phyloP scores from a whole-genome alignment of 208 protist genomes.

The Wallacemonas sp. region DNA sequence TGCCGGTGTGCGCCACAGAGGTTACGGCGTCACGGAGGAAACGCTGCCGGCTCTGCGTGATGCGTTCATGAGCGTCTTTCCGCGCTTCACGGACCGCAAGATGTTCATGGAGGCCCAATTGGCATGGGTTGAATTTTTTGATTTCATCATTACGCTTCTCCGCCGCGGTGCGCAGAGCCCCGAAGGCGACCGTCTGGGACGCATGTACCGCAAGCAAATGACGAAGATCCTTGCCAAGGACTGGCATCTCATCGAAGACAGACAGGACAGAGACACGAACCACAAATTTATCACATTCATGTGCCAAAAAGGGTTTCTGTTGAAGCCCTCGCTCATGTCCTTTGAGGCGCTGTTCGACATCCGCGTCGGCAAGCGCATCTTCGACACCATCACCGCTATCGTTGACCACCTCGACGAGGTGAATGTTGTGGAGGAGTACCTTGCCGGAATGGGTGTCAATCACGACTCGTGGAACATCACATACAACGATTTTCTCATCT shows the following conservation, averaged over 20 bases:
- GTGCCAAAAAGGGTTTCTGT: slow-evolving; percentile 1
- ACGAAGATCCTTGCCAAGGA: neutral
- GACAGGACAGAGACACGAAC: slow-evolving; percentile 9
- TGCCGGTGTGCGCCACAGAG: slow-evolving; percentile 2
- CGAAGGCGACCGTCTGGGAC: neutral
- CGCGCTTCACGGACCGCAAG: neutral
- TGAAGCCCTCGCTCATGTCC: neutral
- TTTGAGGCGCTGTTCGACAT: slow-evolving; percentile 1
- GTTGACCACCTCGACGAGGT: slow-evolving; percentile 13
- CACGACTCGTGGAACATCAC: neutral
- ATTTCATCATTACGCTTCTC: neutral
- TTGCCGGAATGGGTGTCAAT: slow-evolving; percentile 16
- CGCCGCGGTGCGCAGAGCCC: neutral
- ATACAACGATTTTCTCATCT: slow-evolving; percentile 8
- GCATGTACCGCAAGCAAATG: slow-evolving; percentile 11
- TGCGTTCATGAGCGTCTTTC: slow-evolving; percentile 3
- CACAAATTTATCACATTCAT: slow-evolving; percentile 14
- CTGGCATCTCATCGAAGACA: slow-evolving; percentile 13
- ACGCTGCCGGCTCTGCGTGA: slow-evolving; percentile 3
- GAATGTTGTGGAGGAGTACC: slow-evolving; percentile 20
- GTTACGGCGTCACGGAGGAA: slow-evolving; percentile 4
- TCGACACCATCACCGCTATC: slow-evolving; percentile 21
- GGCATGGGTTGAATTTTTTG: slow-evolving; percentile 3
- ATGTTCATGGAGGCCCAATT: neutral
- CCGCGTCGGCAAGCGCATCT: slow-evolving; percentile 14